These are phyloP conservation scores for Persicaria maculosa DNA, from an alignment of 148 eudicot genomes.

Conservation along the genomic window DNA sequence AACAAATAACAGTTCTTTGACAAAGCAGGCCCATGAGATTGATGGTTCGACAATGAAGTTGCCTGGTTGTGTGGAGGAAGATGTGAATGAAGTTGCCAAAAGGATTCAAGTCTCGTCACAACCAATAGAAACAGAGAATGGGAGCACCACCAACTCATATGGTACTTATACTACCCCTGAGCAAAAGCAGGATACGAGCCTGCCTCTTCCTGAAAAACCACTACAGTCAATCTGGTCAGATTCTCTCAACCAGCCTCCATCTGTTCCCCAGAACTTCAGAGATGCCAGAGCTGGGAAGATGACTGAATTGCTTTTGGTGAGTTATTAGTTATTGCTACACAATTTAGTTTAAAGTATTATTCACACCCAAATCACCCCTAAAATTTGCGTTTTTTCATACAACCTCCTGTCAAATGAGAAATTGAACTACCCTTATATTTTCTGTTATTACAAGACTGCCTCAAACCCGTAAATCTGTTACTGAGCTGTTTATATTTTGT, in stretches of 20 bases:
- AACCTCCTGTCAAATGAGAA: too few species aligned
- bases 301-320: slow-evolving; percentile 82
- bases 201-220: slow-evolving; percentile 43
- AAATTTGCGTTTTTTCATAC: too few species aligned
- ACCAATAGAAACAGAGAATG: not conserved
- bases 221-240: slow-evolving; percentile 38
- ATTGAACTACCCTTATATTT: too few species aligned
- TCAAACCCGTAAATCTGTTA: too few species aligned
- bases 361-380: too few species aligned
- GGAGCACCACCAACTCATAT: not conserved
- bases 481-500: too few species aligned
- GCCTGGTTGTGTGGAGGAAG: slow-evolving; percentile 12
- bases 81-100: not conserved
- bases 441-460: too few species aligned
- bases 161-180: slow-evolving; percentile 15
- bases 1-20: slow-evolving; percentile 19
- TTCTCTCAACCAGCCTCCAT: slow-evolving; percentile 22
- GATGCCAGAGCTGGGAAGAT: slow-evolving; percentile 65
- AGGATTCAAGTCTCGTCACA: not conserved
- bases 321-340: slow-evolving; percentile 3
- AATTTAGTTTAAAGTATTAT: not conserved
- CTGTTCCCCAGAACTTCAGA: slow-evolving; percentile 24
- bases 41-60: slow-evolving; percentile 17
- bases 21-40: not conserved
- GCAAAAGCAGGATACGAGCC: slow-evolving; percentile 31